phyloP scores from a whole-genome alignment of 2,329 filamentous ascomycete species.

The Cercospora citrullina region DNA sequence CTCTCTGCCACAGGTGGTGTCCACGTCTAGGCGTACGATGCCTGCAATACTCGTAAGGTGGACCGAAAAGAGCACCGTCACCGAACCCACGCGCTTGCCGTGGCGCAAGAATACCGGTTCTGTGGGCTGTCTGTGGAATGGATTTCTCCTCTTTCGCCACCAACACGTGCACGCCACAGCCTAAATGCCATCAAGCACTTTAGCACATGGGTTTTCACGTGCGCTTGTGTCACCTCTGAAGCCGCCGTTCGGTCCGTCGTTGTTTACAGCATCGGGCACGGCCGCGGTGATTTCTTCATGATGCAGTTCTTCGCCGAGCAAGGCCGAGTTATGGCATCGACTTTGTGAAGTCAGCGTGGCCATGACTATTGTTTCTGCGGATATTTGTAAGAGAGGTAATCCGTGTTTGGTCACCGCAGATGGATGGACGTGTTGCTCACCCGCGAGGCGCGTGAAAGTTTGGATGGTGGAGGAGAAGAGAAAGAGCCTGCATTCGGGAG shows the following conservation, averaged over 20 bases:
- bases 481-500: neutral
- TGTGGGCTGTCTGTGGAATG: neutral
- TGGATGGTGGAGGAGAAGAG: neutral
- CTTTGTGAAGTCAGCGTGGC: neutral
- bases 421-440: neutral
- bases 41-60: neutral
- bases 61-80: neutral
- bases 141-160: neutral
- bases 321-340: neutral
- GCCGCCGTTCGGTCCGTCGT: neutral
- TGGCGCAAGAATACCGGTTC: neutral
- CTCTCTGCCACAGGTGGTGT: neutral
- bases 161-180: neutral
- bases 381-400: neutral
- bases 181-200: neutral
- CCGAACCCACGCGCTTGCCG: neutral
- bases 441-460: neutral
- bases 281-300: neutral
- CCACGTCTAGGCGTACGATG: neutral
- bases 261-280: neutral
- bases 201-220: neutral
- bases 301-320: neutral
- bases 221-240: constrained; percentile 1
- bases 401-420: neutral
- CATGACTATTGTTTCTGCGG: neutral